Percentiles rank a stretch among this genome's conserved stretches.
Conservation (phyloP, 495 filamentous ascomycete genomes). For the Wilcoxina mikolae region DNA sequence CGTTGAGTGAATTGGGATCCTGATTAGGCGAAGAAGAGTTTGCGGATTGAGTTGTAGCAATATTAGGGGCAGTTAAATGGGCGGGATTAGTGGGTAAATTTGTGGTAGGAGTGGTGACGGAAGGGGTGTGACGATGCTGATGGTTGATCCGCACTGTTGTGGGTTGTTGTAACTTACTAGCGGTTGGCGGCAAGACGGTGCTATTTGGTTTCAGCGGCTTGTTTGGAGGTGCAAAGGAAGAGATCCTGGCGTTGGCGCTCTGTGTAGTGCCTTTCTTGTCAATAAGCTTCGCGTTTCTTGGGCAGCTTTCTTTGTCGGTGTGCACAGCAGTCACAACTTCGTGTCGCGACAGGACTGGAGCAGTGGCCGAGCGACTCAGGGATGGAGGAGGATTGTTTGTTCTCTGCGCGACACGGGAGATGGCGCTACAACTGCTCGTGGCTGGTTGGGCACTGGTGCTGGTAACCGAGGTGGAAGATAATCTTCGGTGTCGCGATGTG, state of each 20-base stretch:
- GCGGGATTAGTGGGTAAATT: not conserved
- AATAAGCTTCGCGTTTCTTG: not conserved
- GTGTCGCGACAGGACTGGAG: not conserved
- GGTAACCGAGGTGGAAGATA: not conserved
- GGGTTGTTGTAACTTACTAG: no score
- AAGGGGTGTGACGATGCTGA: constrained; percentile 17
- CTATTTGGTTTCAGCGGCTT: not conserved
- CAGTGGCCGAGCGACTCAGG: not conserved
- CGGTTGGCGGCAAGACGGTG: not conserved
- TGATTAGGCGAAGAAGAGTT: not conserved
- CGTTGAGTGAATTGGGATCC: not conserved
- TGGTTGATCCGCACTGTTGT: not conserved
- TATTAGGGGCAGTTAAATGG: constrained; percentile 4
- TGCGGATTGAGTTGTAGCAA: not conserved
- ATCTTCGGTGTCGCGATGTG: not conserved
- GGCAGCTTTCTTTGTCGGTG: not conserved
- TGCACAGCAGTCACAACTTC: not conserved
- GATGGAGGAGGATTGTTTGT: no score
- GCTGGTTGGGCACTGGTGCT: not conserved
- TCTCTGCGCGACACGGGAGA: not conserved
- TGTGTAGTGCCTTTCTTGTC: not conserved
- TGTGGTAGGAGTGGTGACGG: constrained; percentile 7
- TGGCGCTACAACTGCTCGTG: not conserved
- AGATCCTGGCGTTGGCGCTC: not conserved
- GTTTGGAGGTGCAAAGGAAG: not conserved